Evolutionary conservation across 495 filamentous ascomycete species (phyloP), one percentile per base, ranked within the genome.

Genomic region (Chaetomium cochliodes): DNA sequence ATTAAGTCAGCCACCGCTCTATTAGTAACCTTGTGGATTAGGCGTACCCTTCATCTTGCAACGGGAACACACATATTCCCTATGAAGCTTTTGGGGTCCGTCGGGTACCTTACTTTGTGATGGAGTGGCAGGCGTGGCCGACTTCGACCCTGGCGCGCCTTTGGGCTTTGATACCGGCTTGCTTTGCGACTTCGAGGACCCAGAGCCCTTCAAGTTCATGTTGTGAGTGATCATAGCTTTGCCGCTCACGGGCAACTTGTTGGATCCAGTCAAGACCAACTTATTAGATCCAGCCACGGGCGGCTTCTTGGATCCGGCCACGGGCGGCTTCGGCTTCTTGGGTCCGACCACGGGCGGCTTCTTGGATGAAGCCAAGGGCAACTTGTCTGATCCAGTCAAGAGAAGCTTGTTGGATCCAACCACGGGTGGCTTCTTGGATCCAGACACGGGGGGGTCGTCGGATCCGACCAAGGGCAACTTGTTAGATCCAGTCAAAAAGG

Each of bases 401-500:
- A n/a, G n/a, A n/a, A n/a, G n/a, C n/a, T n/a, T n/a, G n/a, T n/a
- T n/a, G n/a, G n/a, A n/a, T n/a, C n/a, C n/a, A n/a, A n/a, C n/a
- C n/a, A n/a, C n/a, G n/a, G n/a, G n/a, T n/a, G n/a, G n/a, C n/a
- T n/a, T n/a, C n/a, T n/a, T n/a, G n/a, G n/a, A n/a, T n/a, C n/a
- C n/a, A n/a, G n/a, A n/a, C n/a, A n/a, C n/a, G n/a, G n/a, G n/a
- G n/a, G n/a, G n/a, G n/a, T n/a, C n/a, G n/a, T n/a, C n/a, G n/a
- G n/a, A n/a, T n/a, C 59, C 42, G 5, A 28, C 37, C 50, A 69
- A 26, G 8, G 63, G 63, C 60, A 71, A 47, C 44, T 52, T 54
- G 52, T 71, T 71, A 25, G 69, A 18, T 44, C 69, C 69, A 2
- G 69, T 71, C 28, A 71, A 28, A 41, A 71, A 69, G 8, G 64